Evolutionary conservation across 305 asterid species (phyloP), one percentile per base, ranked within the genome.

Genomic region (Fraxinus platypoda): DNA sequence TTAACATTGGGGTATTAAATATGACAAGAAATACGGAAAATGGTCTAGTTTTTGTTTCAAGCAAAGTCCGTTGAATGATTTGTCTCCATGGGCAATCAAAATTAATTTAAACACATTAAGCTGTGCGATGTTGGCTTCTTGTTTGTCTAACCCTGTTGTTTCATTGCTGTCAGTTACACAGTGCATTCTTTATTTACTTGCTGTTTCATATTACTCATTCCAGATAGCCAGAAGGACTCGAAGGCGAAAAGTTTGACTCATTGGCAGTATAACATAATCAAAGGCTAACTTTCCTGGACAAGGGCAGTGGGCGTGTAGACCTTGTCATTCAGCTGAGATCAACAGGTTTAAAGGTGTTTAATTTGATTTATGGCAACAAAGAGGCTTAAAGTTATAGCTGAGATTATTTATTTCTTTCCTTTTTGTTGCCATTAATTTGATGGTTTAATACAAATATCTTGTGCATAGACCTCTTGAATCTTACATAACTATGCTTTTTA

Each of bases 151-250:
- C 25, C 54, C 66, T 28, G 34, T 64, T 38, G 59, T 17, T 64
- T 13, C 35, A 33, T 2, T 80, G 28, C 81, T 70, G 9, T 43
- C 43, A 19, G 49, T 78, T 77, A 74, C 73, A 37, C 15, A 6
- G 13, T 62, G 8, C 6, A 35, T 6, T 74, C 37, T 76, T 4
- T 62, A 80, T 23, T 70, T 28, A 30, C 49, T 19, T 3, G 38
- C 3, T 74, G 37, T 35, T 62, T 7, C 23, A 0, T 25, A 68
- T 72, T 34, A 70, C 71, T 6, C 21, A 37, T 76, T 76, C 15
- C 88, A 83, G 91, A 37, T 70, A 64, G 74, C 82, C 4, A 76
- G 84, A 26, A 84, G 87, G 82, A 84, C 79, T 71, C 85, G 81
- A 71, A 86, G 88, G 78, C 87, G 4, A 73, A 86, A 85, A 72